phyloP scores from a whole-genome alignment of 768 basidiomycete species.

The Mycena vitilis region DNA sequence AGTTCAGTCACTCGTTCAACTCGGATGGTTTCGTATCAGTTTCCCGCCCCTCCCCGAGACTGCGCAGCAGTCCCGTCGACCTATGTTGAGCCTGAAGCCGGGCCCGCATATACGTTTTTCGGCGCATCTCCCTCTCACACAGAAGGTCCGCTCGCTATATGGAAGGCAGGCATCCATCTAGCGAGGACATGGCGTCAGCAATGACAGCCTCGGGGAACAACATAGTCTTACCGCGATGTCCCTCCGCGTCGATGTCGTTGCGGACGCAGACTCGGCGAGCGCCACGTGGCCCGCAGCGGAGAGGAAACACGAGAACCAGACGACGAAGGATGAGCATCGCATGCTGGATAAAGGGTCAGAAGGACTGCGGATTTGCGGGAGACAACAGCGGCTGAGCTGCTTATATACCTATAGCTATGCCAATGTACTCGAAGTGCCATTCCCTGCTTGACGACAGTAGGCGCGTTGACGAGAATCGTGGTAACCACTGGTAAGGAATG shows the following conservation, averaged over 20 bases:
- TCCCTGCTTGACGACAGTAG: neutral
- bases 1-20: too few relatives aligned
- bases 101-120: neutral
- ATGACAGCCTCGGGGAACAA: neutral
- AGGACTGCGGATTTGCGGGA: neutral
- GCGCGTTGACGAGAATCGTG: neutral
- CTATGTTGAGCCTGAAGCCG: neutral
- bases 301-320: neutral
- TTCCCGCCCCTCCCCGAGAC: neutral
- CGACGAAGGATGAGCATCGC: neutral
- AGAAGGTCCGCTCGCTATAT: neutral
- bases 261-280: neutral
- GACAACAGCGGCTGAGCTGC: neutral
- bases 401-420: neutral
- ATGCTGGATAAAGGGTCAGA: neutral
- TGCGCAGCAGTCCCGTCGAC: neutral
- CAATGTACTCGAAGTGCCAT: too few relatives aligned
- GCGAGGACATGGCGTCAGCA: neutral
- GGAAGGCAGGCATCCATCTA: neutral
- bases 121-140: constrained; percentile 2
- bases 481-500: neutral
- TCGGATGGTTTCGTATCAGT: neutral
- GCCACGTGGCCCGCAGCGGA: neutral
- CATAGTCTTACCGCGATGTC: neutral
- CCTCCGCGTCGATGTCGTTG: neutral